These are phyloP conservation scores for Linnemannia exigua DNA, from an alignment of 192 early-diverging fungal species.

Conservation along the genomic window DNA sequence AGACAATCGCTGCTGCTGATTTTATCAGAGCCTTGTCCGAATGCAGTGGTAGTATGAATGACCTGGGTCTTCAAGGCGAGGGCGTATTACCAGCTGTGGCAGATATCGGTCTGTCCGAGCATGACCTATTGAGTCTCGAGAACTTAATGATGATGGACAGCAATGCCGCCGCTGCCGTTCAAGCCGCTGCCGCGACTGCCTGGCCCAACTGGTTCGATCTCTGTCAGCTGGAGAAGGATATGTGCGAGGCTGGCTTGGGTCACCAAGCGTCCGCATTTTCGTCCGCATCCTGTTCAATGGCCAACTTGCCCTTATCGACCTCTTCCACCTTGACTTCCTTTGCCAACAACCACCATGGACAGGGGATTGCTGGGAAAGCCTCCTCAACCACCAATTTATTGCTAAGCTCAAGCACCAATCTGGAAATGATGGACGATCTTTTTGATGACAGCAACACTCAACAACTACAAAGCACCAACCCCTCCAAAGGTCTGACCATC, in stretches of 20 bases:
- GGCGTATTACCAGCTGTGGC: background rate
- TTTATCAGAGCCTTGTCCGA: conserved; percentile 45
- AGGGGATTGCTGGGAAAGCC: background rate
- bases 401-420: conserved; percentile 43
- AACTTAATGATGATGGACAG: conserved; percentile 51
- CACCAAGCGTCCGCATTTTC: conserved; percentile 24
- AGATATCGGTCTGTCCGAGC: background rate
- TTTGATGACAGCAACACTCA: background rate
- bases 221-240: conserved; percentile 44
- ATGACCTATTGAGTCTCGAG: conserved; percentile 34
- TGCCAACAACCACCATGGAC: background rate
- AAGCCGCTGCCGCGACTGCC: conserved; percentile 31
- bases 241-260: conserved; percentile 22
- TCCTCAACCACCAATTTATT: conserved; percentile 18
- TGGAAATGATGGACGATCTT: conserved; percentile 39
- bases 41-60: conserved; percentile 31
- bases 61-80: conserved; percentile 12
- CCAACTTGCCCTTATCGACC: conserved; percentile 21
- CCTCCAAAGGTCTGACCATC: background rate
- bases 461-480: background rate
- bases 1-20: conserved; percentile 33
- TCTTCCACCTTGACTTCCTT: conserved; percentile 29
- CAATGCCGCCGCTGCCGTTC: conserved; percentile 28
- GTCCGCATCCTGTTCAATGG: conserved; percentile 34
- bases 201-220: conserved; percentile 58